These are phyloP conservation scores for Fusarium sp. DNA, from an alignment of 2,329 filamentous ascomycete species.

Conservation along the genomic window DNA sequence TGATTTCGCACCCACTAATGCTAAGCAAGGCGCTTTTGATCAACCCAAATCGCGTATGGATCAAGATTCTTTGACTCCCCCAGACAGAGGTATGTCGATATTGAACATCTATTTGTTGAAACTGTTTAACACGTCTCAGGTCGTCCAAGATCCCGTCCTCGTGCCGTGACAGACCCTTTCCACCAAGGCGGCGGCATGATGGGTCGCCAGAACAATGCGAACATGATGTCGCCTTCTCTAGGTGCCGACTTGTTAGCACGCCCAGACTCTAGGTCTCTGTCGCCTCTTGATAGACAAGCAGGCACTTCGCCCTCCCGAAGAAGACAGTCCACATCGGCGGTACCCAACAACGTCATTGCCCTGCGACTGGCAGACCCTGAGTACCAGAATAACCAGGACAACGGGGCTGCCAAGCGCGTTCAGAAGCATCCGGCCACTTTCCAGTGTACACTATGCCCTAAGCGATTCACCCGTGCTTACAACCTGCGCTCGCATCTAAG, in stretches of 20 bases:
- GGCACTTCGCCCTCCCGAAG: constrained; percentile 51
- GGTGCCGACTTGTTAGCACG: constrained; percentile 59
- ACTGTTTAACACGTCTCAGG: constrained; percentile 51
- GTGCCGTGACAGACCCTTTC: constrained; percentile 71
- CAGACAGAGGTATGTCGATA: constrained; percentile 70
- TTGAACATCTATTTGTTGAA: constrained; percentile 1
- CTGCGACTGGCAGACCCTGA: constrained; percentile 90
- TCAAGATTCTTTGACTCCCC: constrained; percentile 85
- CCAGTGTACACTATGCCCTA: constrained; percentile 92
- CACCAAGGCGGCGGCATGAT: constrained; percentile 60
- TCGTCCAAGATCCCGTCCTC: constrained; percentile 62
- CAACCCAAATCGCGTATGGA: constrained; percentile 74
- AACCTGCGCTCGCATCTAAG: constrained; percentile 95
- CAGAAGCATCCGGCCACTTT: constrained; percentile 99
- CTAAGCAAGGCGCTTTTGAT: constrained; percentile 50
- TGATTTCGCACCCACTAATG: constrained; percentile 85
- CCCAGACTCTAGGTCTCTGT: constrained; percentile 66
- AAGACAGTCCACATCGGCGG: constrained; percentile 73
- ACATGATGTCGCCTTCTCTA: constrained; percentile 64
- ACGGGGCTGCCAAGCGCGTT: constrained; percentile 78
- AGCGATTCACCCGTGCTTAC: constrained; percentile 95
- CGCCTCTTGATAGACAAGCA: constrained; percentile 67
- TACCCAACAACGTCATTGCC: constrained; percentile 78
- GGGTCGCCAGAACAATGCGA: constrained; percentile 55
- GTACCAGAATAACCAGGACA: constrained; percentile 74